Base-by-base conservation (phyloP, 768 basidiomycete genomes). In the Hortiboletus campestris region DNA sequence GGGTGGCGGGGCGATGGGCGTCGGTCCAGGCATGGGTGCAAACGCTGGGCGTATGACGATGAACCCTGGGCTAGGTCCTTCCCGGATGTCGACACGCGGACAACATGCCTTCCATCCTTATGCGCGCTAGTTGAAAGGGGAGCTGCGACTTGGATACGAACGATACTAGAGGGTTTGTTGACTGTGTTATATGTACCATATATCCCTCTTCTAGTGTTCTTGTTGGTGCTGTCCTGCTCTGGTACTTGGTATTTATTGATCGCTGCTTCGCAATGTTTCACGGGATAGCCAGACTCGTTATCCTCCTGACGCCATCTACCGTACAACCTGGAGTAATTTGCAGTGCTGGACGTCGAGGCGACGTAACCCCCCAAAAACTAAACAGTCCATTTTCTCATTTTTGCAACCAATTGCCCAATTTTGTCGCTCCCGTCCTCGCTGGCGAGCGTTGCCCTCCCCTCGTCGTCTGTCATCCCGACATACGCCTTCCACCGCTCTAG, bases 401-500 rank as follows among this genome's bases (percentile, higher is more conserved):
- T 72, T 20, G 69, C 71, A 12, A 72, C 64, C 25, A 55, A 19
- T 1, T 46, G 52, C 10, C 55, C 50, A 9, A 67, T 53, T 6
- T 46, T 61, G 48, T 71, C 71, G 43, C 20, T 42, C 13, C 56
- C 56, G 10, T 58, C 57, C 9, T 72, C 64, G 38, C 45, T 53
- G 16, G 57, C 53, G 42, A 65, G 55, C 46, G 50, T 41, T 3
- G 46, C 46, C 40, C 56, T 60, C 17, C 77, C 75, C 17, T 69
- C 75, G 3, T 69, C 74, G 31, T 88, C 83, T 42, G 83, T 82
- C 74, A 88, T 71, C 36, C 82, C 84, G n/a, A 80, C 77, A 50
- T 77, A 85, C 47, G 82, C 81, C 68, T 81, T 84, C 96, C 96
- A 98, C 64, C 75, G 76, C 59, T 88, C 88, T 43, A 98, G 74